Base-by-base conservation (phyloP, 148 eudicot species). In the Rheum nobile region DNA sequence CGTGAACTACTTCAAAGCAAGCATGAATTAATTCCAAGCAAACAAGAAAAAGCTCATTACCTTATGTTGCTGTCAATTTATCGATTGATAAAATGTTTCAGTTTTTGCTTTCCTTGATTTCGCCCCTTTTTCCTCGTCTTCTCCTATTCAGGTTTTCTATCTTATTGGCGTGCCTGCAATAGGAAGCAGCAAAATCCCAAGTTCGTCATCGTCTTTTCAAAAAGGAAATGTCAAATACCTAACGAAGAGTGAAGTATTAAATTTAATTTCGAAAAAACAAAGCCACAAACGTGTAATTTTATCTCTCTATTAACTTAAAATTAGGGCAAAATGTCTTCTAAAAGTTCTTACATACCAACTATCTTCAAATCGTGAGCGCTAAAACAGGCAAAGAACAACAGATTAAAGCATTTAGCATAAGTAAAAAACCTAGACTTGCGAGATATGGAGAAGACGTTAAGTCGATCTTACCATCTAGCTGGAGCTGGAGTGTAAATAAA, bases 31-130 rank as follows among this genome's bases (percentile, higher is more conserved):
- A n/a, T n/a, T n/a, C n/a, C n/a, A n/a, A n/a, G n/a, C n/a, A n/a
- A n/a, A n/a, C n/a, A 57, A 57, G 34, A 9, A 57, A 24, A 24
- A 57, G 65, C 65, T 57, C 65, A 57, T 57, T 57, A 57, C 65
- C 65, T 57, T 57, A 32, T 52, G 10, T 26, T 57, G 32, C 65
- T 24, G 65, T 57, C 65, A 26, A 57, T 57, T 57, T 10, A 26
- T 26, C 32, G 31, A 9, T 19, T 22, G 65, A 52, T 5, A 14
- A 13, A 12, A 26, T 9, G 31, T 3, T 57, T 57, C 65, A 0
- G 65, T 8, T 57, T 24, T 57, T 57, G 4, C 31, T 57, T 50
- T 50, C 24, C 57, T 50, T 19, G 24, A 43, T 43, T 43, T 13
- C n/a, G n/a, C 46, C 16, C 46, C 46, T 52, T 52, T 52, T 21